Conservation (phyloP, 2,329 filamentous ascomycete genomes). For the Phyllosticta citriasiana region DNA sequence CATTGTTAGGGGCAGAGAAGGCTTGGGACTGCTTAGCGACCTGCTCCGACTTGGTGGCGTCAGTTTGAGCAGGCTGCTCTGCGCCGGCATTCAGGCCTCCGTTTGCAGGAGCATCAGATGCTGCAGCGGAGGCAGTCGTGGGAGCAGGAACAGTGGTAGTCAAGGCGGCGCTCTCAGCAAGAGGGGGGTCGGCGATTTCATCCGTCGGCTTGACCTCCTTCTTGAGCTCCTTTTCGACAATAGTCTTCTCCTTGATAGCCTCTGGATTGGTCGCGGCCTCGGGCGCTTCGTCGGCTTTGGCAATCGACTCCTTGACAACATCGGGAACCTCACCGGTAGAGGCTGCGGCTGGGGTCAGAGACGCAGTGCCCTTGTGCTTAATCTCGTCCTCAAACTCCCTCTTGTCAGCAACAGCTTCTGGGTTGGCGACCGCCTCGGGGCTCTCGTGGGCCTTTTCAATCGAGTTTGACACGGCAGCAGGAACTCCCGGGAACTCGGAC, state of each 20-base stretch:
- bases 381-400: conserved; percentile 13
- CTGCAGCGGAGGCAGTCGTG: neutral
- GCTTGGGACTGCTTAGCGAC: neutral
- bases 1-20: neutral
- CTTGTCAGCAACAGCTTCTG: conserved; percentile 12
- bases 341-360: conserved; percentile 15
- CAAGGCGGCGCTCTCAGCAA: conserved; percentile 28
- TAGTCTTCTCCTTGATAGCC: conserved; percentile 65
- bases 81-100: conserved; percentile 29
- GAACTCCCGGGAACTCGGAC: conserved; percentile 33
- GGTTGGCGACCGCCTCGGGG: conserved; percentile 15
- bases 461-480: conserved; percentile 48
- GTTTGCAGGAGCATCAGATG: neutral
- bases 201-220: conserved; percentile 43
- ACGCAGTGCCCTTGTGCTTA: conserved; percentile 16
- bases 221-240: conserved; percentile 63
- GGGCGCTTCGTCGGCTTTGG: conserved; percentile 47
- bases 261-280: conserved; percentile 61
- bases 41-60: neutral
- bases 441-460: conserved; percentile 32
- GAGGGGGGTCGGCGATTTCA: conserved; percentile 35
- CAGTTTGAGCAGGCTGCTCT: conserved; percentile 18
- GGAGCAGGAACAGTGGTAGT: conserved; percentile 22
- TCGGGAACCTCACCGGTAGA: conserved; percentile 21
- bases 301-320: conserved; percentile 36